phyloP scores from a whole-genome alignment of 2,329 filamentous ascomycete genomes.

The Exophiala oligosperma region DNA sequence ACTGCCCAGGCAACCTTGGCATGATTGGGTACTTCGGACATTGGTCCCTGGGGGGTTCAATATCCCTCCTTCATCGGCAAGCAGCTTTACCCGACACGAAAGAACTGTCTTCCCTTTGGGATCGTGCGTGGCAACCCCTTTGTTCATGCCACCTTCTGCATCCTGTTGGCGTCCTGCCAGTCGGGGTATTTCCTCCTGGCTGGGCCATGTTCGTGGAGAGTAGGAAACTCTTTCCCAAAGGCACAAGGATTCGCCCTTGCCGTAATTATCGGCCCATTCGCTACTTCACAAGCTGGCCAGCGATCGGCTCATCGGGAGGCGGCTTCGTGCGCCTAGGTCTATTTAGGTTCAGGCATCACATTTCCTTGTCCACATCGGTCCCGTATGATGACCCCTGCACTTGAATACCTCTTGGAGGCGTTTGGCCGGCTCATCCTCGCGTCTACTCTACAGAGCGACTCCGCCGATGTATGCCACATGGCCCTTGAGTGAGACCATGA shows the following conservation, averaged over 20 bases:
- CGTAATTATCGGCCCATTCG: slow-evolving; percentile 10
- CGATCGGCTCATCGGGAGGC: slow-evolving; percentile 15
- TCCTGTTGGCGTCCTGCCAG: slow-evolving; percentile 9
- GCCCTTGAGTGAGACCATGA: not conserved
- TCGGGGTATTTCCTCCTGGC: slow-evolving; percentile 21
- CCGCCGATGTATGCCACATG: slow-evolving; percentile 6
- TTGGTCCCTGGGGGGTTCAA: not conserved
- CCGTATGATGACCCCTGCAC: slow-evolving; percentile 4
- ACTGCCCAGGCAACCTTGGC: not conserved
- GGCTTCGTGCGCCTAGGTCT: slow-evolving; percentile 15
- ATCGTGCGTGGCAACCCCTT: no score
- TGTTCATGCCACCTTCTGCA: no score
- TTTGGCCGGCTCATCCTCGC: slow-evolving; percentile 19
- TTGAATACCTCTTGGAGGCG: slow-evolving; percentile 7
- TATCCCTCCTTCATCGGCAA: no score
- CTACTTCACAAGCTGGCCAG: slow-evolving; percentile 16
- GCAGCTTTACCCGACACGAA: slow-evolving; percentile 5
- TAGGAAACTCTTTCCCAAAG: slow-evolving; percentile 2
- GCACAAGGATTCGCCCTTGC: slow-evolving; percentile 13
- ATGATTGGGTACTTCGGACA: slow-evolving; percentile 8
- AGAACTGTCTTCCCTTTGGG: not conserved
- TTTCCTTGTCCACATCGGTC: slow-evolving; percentile 10
- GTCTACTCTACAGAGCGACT: not conserved
- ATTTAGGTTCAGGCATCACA: slow-evolving; percentile 17
- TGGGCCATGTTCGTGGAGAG: slow-evolving; percentile 7